Evolutionary conservation across 1,139 yeast genomes (phyloP), one percentile per base, ranked within the genome.

Genomic region (Scheffersomyces stambukii): DNA sequence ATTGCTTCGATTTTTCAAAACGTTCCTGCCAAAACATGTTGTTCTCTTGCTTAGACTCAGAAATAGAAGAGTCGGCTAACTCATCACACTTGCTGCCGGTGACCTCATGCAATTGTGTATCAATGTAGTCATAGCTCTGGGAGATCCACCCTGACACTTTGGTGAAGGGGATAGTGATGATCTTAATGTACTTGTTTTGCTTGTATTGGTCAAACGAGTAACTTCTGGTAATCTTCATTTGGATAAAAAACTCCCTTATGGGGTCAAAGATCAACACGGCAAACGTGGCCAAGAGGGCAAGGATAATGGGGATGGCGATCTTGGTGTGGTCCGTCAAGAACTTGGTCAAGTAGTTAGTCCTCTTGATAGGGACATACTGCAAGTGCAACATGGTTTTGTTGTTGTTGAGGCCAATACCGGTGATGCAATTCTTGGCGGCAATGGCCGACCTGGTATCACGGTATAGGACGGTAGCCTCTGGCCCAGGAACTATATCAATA

Each of bases 231-330:
- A 91, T 77, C 47, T 83, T 84, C 46, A 75, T 79, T 45, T 77
- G 77, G 35, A 91, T 77, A 46, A 77, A 81, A 61, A 81, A 83
- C 37, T 82, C 81, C 48, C 98, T 72, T 29, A 91, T 84, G 1
- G 98, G 98, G 45, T 91, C 97, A 56, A 91, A 91, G 27, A 91
- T 72, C 21, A 85, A 54, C 25, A 88, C 95, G 0, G 96, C 95
- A 3, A 81, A 42, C 4, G 86, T 82, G 2, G 96, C 89, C 33
- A 65, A 42, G 9, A 39, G 33, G 0, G 73, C 73, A 29, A 67
- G 43, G 7, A 67, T 46, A 9, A 60, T 43, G 0, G 94, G 93
- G 18, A 88, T 64, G 2, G 91, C 75, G 29, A 91, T 81, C 45
- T 89, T 75, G 22, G 93, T 81, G 50, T 91, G 98, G 41, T 76